phyloP scores from a whole-genome alignment of 2,329 filamentous ascomycete genomes.

The Aspergillus flavus region DNA sequence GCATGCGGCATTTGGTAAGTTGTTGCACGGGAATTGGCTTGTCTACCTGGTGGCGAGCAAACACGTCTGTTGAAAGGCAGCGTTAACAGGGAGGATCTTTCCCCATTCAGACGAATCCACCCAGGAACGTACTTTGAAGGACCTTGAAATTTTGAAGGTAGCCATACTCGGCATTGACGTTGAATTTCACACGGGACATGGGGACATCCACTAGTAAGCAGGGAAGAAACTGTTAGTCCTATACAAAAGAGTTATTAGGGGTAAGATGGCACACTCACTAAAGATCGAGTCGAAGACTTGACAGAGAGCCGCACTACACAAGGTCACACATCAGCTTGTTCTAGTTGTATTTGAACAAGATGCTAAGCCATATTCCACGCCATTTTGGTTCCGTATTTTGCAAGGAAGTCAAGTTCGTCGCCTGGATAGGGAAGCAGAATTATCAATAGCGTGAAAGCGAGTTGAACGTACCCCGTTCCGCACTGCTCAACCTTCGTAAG shows the following conservation, averaged over 20 bases:
- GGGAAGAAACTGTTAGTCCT: constrained; percentile 3
- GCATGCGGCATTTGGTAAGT: constrained; percentile 98
- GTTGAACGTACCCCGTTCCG: constrained; percentile 78
- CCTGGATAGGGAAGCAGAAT: not conserved
- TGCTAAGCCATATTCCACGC: not conserved
- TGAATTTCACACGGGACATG: constrained; percentile 97
- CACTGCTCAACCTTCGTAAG: constrained; percentile 99
- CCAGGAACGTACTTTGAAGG: constrained; percentile 73
- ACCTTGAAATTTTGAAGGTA: constrained; percentile 99
- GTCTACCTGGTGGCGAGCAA: constrained; percentile 84
- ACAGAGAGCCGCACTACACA: constrained; percentile 81
- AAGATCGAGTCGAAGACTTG: constrained; percentile 99
- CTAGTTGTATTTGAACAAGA: not conserved
- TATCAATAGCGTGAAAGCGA: constrained; percentile 6
- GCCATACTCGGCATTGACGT: constrained; percentile 93
- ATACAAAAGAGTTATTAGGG: not conserved
- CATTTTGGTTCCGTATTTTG: not conserved
- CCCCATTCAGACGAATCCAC: not conserved
- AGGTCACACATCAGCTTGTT: constrained; percentile 12
- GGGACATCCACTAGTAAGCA: constrained; percentile 71
- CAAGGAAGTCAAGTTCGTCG: not conserved
- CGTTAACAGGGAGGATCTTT: constrained; percentile 2
- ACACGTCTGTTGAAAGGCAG: constrained; percentile 60
- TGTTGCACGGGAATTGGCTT: constrained; percentile 85
- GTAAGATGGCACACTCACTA: constrained; percentile 51